A percentile compares a stretch with the other conserved stretches of the same genome.
phyloP scores from a whole-genome alignment of 352 stramenopile genomes.

The Globisporangium irregulare region DNA sequence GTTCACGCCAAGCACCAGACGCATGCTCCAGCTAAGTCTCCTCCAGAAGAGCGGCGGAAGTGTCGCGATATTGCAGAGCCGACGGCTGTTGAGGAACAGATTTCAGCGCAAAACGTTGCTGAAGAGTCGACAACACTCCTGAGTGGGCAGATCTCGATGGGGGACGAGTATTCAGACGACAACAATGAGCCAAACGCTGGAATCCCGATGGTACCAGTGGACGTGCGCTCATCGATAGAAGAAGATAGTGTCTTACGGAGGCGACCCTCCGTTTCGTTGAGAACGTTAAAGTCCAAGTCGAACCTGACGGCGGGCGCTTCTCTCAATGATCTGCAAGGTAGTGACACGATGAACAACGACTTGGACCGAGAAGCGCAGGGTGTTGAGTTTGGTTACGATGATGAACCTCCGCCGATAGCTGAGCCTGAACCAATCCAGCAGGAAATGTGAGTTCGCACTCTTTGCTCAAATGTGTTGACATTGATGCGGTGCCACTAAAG shows the following conservation, averaged over 20 bases:
- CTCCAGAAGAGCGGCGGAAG: background rate
- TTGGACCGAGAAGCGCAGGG: conserved; percentile 26
- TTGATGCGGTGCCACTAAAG: too few relatives aligned
- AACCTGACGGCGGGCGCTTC: conserved; percentile 6
- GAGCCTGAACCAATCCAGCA: conserved; percentile 1
- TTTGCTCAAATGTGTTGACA: background rate
- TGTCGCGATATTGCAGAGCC: background rate
- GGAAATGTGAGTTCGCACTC: conserved; percentile 11
- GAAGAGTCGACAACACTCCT: background rate
- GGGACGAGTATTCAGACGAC: background rate
- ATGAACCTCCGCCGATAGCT: conserved; percentile 11
- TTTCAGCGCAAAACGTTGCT: background rate
- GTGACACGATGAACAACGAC: conserved; percentile 20
- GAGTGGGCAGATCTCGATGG: too few relatives aligned
- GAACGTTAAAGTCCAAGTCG: conserved; percentile 3
- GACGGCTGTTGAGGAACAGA: background rate
- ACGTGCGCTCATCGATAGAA: background rate
- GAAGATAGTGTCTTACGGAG: background rate
- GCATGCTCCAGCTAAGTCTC: background rate
- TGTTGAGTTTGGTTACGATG: conserved; percentile 46
- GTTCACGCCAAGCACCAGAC: conserved; percentile 4
- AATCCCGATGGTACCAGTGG: background rate
- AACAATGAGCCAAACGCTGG: background rate
- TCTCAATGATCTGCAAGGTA: conserved; percentile 8
- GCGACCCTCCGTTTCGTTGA: background rate